phyloP scores from a whole-genome alignment of 352 stramenopile species.

The Pythium volutum region DNA sequence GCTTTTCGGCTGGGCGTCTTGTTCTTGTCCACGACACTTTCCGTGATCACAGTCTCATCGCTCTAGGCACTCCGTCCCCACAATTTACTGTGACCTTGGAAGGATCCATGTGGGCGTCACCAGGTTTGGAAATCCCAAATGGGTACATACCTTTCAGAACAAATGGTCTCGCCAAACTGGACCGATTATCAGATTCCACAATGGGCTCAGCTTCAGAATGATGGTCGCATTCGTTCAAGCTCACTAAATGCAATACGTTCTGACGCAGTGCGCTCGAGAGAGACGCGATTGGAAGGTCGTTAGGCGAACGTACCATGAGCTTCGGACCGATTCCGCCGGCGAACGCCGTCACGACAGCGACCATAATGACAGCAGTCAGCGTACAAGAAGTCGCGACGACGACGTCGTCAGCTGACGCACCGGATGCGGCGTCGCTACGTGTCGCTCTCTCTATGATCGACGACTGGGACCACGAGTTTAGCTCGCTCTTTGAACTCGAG shows the following conservation, averaged over 20 bases:
- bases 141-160: not conserved
- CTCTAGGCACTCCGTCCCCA: no score
- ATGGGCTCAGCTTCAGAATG: not conserved
- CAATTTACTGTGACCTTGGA: no score
- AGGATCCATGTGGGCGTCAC: no score
- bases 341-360: not conserved
- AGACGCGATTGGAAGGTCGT: not conserved
- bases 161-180: not conserved
- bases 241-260: not conserved
- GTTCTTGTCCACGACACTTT: no score
- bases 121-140: no score
- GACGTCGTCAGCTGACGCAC: no score
- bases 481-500: constrained; percentile 16
- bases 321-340: not conserved
- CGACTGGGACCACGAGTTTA: constrained; percentile 19
- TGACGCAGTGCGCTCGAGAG: not conserved
- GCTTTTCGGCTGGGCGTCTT: no score
- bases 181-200: not conserved
- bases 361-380: not conserved
- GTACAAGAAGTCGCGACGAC: no score
- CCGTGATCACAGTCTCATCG: no score
- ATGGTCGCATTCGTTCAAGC: not conserved
- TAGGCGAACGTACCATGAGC: not conserved
- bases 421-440: constrained; percentile 12
- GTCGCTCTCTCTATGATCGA: constrained; percentile 18